A percentile compares a stretch with the other conserved stretches of the same genome.
These are phyloP conservation scores for Beauveria bassiana DNA, from an alignment of 2,329 filamentous ascomycete genomes.

Conservation along the genomic window DNA sequence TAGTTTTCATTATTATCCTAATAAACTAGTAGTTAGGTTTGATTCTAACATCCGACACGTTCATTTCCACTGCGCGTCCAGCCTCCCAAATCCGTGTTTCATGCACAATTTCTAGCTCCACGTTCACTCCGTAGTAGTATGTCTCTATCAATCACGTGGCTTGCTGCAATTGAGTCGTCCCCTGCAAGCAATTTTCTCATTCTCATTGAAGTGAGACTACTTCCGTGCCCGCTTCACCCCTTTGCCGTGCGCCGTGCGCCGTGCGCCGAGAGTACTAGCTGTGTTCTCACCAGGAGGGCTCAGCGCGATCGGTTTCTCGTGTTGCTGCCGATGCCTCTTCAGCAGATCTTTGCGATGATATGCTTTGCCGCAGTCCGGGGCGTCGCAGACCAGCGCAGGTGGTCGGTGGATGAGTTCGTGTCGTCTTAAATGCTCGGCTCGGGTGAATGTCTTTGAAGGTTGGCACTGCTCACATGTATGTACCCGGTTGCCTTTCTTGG, in stretches of 20 bases:
- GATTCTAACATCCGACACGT: neutral
- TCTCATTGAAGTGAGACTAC: no score
- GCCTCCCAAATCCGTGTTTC: neutral
- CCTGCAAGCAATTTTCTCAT: neutral
- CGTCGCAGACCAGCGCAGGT: slow-evolving; percentile 42
- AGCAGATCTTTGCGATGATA: slow-evolving; percentile 54
- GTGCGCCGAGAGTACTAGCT: no score
- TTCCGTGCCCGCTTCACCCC: no score
- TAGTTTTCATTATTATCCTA: neutral
- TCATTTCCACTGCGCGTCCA: neutral
- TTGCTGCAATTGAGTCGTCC: neutral
- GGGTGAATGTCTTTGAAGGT: slow-evolving; percentile 51
- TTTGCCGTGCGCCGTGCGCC: no score
- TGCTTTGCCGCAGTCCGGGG: slow-evolving; percentile 45
- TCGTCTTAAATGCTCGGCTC: slow-evolving; percentile 55
- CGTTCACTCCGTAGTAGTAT: neutral
- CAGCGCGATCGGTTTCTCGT: slow-evolving; percentile 26
- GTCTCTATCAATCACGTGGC: neutral
- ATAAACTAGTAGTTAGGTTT: neutral
- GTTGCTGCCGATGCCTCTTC: slow-evolving; percentile 46
- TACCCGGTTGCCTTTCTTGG: slow-evolving; percentile 52
- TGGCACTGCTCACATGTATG: slow-evolving; percentile 46
- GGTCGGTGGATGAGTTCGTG: slow-evolving; percentile 53
- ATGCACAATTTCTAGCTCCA: neutral
- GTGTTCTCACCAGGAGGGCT: no score